phyloP scores from a whole-genome alignment of 1,139 yeast genomes.

The Suhomyces bolitotheri region DNA sequence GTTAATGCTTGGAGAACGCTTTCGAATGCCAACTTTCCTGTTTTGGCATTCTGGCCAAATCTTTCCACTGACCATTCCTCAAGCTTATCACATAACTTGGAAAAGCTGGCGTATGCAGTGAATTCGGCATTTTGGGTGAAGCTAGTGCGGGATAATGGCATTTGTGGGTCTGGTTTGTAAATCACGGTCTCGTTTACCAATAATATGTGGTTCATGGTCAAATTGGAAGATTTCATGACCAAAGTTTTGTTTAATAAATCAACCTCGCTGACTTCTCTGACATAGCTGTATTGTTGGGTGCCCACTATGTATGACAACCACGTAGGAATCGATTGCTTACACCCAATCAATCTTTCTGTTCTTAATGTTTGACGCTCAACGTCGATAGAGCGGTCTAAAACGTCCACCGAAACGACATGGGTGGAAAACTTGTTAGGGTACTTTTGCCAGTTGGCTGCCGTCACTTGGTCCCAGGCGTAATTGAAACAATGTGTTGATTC shows the following conservation, averaged over 20 bases:
- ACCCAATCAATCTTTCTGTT: conserved; percentile 86
- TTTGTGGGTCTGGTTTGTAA: conserved; percentile 65
- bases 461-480: conserved; percentile 92
- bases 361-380: conserved; percentile 56
- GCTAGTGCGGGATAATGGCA: conserved; percentile 52
- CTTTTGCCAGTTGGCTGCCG: conserved; percentile 96
- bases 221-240: conserved; percentile 80
- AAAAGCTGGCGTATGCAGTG: conserved; percentile 76
- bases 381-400: conserved; percentile 69
- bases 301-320: conserved; percentile 82
- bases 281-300: conserved; percentile 71
- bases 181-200: conserved; percentile 83
- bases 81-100: conserved; percentile 70
- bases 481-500: conserved; percentile 65
- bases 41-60: conserved; percentile 81
- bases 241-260: conserved; percentile 65
- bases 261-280: conserved; percentile 86
- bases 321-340: conserved; percentile 81
- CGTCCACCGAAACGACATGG: conserved; percentile 95
- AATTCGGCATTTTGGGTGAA: conserved; percentile 86
- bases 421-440: conserved; percentile 91
- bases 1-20: conserved; percentile 61
- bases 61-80: conserved; percentile 93
- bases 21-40: conserved; percentile 85
- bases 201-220: conserved; percentile 76